Percentiles rank a stretch among this genome's conserved stretches.
These are phyloP conservation scores for Vinca major DNA, from an alignment of 305 asterid species.

Conservation along the genomic window DNA sequence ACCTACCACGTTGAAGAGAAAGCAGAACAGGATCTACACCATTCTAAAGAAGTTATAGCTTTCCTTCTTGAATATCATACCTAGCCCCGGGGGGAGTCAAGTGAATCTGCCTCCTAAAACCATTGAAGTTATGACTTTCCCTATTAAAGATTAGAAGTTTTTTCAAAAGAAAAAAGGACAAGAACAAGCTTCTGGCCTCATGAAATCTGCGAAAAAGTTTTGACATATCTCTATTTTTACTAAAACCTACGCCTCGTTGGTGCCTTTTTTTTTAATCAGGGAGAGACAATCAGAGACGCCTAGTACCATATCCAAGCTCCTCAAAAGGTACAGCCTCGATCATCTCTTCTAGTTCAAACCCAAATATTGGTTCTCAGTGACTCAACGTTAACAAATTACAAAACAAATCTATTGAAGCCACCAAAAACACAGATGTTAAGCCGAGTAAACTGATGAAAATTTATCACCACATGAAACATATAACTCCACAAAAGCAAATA, in stretches of 20 bases:
- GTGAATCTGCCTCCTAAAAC: background rate
- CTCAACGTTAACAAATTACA: background rate
- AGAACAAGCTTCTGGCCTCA: background rate
- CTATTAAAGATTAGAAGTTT: background rate
- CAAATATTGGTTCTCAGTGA: background rate
- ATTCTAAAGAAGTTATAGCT: background rate
- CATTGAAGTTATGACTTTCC: background rate
- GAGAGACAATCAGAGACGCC: background rate
- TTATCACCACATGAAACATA: no score
- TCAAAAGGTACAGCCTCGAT: background rate
- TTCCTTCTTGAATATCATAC: background rate
- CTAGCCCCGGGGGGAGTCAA: background rate
- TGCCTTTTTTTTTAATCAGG: background rate
- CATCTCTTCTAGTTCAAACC: background rate
- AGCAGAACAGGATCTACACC: background rate
- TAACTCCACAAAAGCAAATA: no score
- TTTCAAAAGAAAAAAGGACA: background rate
- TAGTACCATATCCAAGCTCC: background rate
- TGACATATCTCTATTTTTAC: background rate
- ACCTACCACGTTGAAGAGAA: background rate
- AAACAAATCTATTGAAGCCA: background rate
- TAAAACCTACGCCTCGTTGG: background rate
- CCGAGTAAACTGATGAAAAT: no score
- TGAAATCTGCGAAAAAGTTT: no score
- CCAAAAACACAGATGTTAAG: no score